Percentiles rank a stretch among this genome's conserved stretches.
Conservation (phyloP, 2,329 filamentous ascomycete species). For the Venturia pyrina region DNA sequence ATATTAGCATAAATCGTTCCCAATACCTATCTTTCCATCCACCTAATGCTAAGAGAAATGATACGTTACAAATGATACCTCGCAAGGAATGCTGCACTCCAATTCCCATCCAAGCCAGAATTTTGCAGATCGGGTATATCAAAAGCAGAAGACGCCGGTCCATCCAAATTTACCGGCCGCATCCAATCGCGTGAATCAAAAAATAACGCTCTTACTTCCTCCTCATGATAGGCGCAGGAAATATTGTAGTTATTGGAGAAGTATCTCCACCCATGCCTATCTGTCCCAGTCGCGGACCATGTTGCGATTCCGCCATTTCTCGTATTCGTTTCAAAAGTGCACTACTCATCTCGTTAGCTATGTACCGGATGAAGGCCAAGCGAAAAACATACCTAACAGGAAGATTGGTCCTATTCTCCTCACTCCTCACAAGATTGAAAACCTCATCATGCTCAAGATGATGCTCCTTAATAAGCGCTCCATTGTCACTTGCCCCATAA, state of each 20-base stretch:
- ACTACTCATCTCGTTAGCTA: constrained; percentile 16
- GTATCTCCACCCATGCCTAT: background rate
- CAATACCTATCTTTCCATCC: background rate
- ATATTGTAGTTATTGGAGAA: background rate
- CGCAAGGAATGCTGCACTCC: background rate
- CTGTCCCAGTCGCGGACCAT: constrained; percentile 9
- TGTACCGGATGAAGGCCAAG: background rate
- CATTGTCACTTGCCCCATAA: constrained; percentile 48
- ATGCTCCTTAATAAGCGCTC: constrained; percentile 50
- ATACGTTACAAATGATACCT: background rate
- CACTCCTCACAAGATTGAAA: constrained; percentile 27
- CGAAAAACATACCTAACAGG: constrained; percentile 12
- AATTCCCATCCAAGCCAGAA: background rate
- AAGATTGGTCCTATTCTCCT: constrained; percentile 12
- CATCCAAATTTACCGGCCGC: background rate
- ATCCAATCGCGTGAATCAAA: background rate
- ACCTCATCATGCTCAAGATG: constrained; percentile 45
- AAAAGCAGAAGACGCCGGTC: background rate
- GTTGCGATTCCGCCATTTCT: constrained; percentile 27
- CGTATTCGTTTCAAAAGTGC: constrained; percentile 38
- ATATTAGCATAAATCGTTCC: background rate
- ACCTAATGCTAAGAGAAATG: background rate
- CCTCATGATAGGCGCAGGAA: background rate
- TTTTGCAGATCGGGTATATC: constrained; percentile 2
- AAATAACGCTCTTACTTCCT: background rate